phyloP scores from a whole-genome alignment of 208 protist species.

The Trypanosoma lewisi region DNA sequence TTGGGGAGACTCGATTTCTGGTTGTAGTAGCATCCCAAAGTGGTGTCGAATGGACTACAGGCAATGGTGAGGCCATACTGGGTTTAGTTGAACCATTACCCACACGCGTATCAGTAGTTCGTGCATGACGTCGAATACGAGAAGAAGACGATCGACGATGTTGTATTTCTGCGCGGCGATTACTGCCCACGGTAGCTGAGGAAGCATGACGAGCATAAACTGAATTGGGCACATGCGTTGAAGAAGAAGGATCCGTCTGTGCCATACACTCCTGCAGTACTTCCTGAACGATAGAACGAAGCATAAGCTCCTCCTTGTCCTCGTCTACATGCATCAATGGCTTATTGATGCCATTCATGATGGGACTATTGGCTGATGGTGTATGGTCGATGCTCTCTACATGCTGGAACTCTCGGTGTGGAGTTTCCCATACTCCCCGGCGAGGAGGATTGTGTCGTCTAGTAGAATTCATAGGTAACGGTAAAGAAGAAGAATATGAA shows the following conservation, averaged over 20 bases:
- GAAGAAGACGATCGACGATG: background rate
- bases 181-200: background rate
- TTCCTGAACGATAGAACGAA: conserved; percentile 18
- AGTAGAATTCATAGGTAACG: background rate
- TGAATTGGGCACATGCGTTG: background rate
- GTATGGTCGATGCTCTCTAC: conserved; percentile 20
- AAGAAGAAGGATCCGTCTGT: background rate
- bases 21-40: background rate
- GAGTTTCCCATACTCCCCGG: background rate
- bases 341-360: background rate
- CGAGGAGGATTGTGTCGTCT: background rate
- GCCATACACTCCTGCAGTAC: conserved; percentile 16
- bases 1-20: background rate
- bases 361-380: background rate
- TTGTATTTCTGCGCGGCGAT: background rate
- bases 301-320: conserved; percentile 3
- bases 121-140: background rate
- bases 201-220: background rate
- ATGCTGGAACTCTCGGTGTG: conserved; percentile 1
- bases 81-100: background rate
- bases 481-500: background rate
- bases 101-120: background rate
- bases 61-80: background rate
- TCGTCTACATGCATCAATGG: background rate
- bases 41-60: background rate